Evolutionary conservation across 257 asterid species (phyloP).

Genomic region (Solanum chiquidenum): DNA sequence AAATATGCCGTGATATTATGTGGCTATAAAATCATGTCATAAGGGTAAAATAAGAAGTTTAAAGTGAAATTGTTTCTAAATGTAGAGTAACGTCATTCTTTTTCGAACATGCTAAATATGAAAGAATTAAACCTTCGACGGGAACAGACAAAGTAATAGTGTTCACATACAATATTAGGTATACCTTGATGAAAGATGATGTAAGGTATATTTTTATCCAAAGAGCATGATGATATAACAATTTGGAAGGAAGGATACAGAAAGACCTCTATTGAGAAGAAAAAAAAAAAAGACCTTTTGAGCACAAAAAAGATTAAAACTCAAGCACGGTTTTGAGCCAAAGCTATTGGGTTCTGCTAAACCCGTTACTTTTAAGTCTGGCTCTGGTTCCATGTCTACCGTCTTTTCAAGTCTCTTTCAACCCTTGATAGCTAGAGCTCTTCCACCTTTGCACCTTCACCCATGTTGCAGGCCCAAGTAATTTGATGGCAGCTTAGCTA

Average conservation of each 20-base stretch:
- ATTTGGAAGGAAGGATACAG: not conserved
- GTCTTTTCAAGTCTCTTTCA: not conserved
- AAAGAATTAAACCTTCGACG: not conserved
- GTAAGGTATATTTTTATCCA: not conserved
- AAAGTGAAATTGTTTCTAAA: not conserved
- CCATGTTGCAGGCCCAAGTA: not conserved
- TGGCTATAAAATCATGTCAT: not conserved
- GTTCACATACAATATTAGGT: not conserved
- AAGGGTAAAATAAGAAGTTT: not conserved
- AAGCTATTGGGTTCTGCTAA: not conserved
- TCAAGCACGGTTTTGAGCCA: not conserved
- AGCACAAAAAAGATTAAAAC: not conserved
- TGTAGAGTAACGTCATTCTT: not conserved
- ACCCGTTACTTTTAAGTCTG: not conserved
- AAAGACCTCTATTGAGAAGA: not conserved
- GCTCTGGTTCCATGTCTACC: not conserved
- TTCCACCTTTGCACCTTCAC: not conserved
- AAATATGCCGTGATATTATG: not conserved
- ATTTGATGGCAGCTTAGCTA: not conserved
- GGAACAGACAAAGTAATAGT: not conserved
- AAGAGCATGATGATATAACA: not conserved
- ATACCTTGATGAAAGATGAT: not conserved
- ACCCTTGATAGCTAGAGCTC: not conserved
- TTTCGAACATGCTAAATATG: not conserved
- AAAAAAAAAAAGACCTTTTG: not conserved